A percentile compares a stretch with the other conserved stretches of the same genome.
Evolutionary conservation across 2,329 filamentous ascomycete genomes (phyloP).

Genomic region (Setomelanomma holmii): DNA sequence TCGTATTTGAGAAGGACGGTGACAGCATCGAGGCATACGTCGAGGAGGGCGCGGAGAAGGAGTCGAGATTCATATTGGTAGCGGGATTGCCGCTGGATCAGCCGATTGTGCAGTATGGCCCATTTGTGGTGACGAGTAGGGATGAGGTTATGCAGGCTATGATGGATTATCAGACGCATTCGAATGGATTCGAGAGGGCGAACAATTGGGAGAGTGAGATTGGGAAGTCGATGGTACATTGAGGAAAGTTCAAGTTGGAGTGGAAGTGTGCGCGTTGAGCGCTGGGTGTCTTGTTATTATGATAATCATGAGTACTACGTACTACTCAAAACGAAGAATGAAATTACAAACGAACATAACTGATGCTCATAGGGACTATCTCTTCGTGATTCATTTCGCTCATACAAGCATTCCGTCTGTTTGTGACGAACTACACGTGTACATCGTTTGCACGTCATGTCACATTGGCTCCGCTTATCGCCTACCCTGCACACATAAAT

Average conservation of each 20-base stretch:
- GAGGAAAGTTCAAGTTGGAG: background rate
- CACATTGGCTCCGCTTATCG: no score
- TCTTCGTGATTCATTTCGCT: no score
- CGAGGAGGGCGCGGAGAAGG: conserved; percentile 66
- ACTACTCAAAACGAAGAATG: no score
- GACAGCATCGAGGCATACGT: conserved; percentile 78
- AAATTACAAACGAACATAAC: no score
- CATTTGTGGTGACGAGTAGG: conserved; percentile 46
- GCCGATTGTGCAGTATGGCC: conserved; percentile 50
- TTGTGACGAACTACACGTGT: no score
- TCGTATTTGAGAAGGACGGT: conserved; percentile 82
- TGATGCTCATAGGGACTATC: no score
- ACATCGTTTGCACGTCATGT: no score
- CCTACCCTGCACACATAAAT: no score
- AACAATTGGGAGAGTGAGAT: conserved; percentile 80
- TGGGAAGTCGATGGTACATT: conserved; percentile 49
- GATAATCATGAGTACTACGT: no score
- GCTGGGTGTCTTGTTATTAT: no score
- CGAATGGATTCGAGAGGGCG: conserved; percentile 64
- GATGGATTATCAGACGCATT: conserved; percentile 44
- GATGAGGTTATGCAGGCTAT: conserved; percentile 49
- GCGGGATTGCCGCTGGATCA: conserved; percentile 69
- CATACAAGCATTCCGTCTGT: no score
- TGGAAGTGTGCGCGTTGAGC: background rate
- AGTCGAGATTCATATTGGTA: conserved; percentile 70